Conservation (phyloP, 495 filamentous ascomycete species). For the Podospora appendiculata region DNA sequence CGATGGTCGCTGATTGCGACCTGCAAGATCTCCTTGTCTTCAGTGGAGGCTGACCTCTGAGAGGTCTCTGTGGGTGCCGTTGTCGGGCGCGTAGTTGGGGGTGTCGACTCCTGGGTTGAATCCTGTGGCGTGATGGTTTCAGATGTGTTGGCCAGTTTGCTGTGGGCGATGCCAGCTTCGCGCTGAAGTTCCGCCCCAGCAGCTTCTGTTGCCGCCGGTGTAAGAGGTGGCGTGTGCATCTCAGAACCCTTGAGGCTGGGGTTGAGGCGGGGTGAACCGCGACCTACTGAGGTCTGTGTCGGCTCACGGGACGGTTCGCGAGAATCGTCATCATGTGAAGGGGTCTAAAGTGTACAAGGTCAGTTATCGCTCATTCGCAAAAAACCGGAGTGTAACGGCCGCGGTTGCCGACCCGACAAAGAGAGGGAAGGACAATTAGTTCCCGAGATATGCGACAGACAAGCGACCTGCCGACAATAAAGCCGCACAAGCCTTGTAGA, state of each 20-base stretch:
- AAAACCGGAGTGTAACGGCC: no score
- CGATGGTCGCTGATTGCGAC: conserved; percentile 39
- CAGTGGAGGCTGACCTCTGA: conserved; percentile 32
- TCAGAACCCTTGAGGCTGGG: conserved; percentile 43
- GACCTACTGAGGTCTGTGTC: conserved; percentile 28
- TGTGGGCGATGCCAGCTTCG: conserved; percentile 18
- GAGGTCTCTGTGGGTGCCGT: conserved; percentile 12
- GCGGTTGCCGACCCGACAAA: neutral
- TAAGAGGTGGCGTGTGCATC: conserved; percentile 84
- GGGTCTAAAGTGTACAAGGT: conserved; percentile 21
- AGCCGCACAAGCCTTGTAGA: no score
- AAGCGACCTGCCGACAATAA: no score
- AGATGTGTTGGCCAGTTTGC: conserved; percentile 35
- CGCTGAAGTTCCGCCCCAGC: conserved; percentile 22
- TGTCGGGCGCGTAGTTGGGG: conserved; percentile 6
- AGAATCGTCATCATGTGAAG: conserved; percentile 35
- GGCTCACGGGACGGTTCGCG: conserved; percentile 25
- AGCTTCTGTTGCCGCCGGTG: conserved; percentile 62
- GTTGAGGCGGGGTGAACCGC: conserved; percentile 34
- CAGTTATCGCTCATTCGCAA: neutral
- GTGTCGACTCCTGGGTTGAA: conserved; percentile 32
- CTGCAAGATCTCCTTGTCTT: conserved; percentile 28
- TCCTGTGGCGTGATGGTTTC: conserved; percentile 54
- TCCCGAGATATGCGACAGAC: no score
- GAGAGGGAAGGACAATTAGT: neutral